Conservation (phyloP, 2,329 filamentous ascomycete species). For the Cercospora beticola region DNA sequence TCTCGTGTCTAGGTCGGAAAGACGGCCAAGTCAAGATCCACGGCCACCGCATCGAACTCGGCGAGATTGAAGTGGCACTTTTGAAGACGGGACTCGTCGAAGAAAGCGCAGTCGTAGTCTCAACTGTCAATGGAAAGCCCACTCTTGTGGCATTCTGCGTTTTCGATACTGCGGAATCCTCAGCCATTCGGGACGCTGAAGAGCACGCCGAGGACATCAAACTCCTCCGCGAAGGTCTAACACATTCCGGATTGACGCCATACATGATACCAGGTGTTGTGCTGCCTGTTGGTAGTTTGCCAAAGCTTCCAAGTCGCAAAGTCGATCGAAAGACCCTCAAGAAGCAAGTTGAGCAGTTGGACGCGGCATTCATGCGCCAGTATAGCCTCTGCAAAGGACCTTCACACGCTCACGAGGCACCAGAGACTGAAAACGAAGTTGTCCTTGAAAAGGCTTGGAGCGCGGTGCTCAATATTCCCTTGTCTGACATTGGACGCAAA, state of each 20-base stretch:
- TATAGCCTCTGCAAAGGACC: background rate
- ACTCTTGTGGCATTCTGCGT: background rate
- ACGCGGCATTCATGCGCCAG: background rate
- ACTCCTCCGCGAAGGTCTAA: background rate
- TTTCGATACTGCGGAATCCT: background rate
- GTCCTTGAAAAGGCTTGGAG: background rate
- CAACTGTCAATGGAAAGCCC: background rate
- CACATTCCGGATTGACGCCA: background rate
- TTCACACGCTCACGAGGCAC: background rate
- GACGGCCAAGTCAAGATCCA: background rate
- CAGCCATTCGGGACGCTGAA: background rate
- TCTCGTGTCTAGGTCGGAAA: background rate
- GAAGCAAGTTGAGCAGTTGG: background rate
- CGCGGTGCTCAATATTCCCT: background rate
- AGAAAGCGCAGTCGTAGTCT: background rate
- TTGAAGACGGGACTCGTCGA: background rate
- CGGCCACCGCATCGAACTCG: background rate
- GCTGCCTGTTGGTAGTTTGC: background rate
- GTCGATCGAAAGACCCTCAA: background rate
- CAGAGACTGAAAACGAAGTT: background rate
- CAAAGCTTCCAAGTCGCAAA: background rate
- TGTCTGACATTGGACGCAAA: conserved; percentile 23
- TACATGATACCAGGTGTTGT: background rate
- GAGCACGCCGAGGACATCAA: background rate
- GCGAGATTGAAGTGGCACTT: background rate